Percentiles rank a stretch among this genome's conserved stretches.
These are phyloP conservation scores for Babesia bigemina DNA, from an alignment of 169 alveolate species.

Conservation along the genomic window DNA sequence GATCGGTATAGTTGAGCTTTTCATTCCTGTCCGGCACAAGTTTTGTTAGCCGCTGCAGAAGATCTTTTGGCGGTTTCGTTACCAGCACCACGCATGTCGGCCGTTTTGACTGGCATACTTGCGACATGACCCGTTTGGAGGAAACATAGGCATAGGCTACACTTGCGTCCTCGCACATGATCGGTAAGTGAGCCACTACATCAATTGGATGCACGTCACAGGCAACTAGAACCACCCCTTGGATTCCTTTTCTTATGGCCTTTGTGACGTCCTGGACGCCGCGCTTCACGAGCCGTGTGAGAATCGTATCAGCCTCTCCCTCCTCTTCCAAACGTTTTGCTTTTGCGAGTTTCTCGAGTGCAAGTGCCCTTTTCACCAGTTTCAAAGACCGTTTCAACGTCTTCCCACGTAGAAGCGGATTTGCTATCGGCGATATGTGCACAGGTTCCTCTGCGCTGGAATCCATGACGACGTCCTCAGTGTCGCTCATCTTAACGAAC, in stretches of 20 bases:
- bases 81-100: conserved; percentile 93
- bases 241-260: conserved; percentile 87
- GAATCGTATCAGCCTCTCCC: conserved; percentile 55
- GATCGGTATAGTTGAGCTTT: conserved; percentile 66
- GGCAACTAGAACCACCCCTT: conserved; percentile 92
- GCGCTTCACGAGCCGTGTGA: conserved; percentile 78
- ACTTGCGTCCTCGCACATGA: conserved; percentile 91
- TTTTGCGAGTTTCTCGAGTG: conserved; percentile 73
- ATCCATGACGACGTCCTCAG: conserved; percentile 14
- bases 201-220: conserved; percentile 96
- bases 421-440: conserved; percentile 91
- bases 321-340: conserved; percentile 34
- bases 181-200: conserved; percentile 93
- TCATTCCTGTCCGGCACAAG: conserved; percentile 27
- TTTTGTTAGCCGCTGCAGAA: conserved; percentile 27
- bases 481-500: conserved; percentile 18
- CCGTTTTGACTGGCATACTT: conserved; percentile 91
- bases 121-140: conserved; percentile 90
- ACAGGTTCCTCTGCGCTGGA: conserved; percentile 50
- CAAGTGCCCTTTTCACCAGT: conserved; percentile 79
- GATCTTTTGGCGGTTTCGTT: conserved; percentile 72
- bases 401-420: conserved; percentile 90
- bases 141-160: conserved; percentile 92
- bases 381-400: conserved; percentile 83
- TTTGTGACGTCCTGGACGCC: conserved; percentile 97